Evolutionary conservation across 2,329 filamentous ascomycete species (phyloP), one percentile per base, ranked within the genome.

Genomic region (Tolypocladium capitatum): DNA sequence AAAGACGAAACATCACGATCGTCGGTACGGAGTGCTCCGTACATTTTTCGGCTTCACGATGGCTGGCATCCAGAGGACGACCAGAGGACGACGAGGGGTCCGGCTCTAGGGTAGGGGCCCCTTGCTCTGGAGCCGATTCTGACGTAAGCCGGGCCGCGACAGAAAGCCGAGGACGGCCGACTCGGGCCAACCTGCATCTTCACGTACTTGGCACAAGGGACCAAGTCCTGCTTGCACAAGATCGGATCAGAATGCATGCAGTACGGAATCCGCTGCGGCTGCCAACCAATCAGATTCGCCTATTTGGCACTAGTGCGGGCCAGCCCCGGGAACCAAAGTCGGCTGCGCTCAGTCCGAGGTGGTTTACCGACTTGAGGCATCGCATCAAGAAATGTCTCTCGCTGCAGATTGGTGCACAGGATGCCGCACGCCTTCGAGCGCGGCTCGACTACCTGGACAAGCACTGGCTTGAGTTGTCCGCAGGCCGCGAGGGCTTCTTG

Each of bases 401-500:
- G 1, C 43, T 28, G 9, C 27, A 46, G 3, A 20, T 52, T 32
- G 24, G 33, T 1, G 28, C 45, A 2, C 47, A 50, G 5, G 46
- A 49, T 16, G 44, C 18, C 4, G 31, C 35, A 4, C 46, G 43
- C 24, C 45, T 58, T n/a, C 46, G 35, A 35, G 49, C 53, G 9
- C 43, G 52, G 7, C 50, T 52, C 11, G 46, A 51, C 8, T 51
- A 55, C 27, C 40, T 64, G n/a, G 54, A 63, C 20, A 48, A 49
- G 3, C 53, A 87, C 53, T 92, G 87, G 87, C 70, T 84, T 40
- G 76, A 79, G 54, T 66, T 92, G 48, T 66, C 85, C 30, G 84
- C 82, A 0, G 86, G 85, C 1, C 80, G 80, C 49, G 84, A 91
- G 58, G 86, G 87, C 0, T 94, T 81, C 61, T 63, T 92, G 52